Conservation (phyloP, 108 stramenopile genomes). For the Aurantiochytrium sp. region DNA sequence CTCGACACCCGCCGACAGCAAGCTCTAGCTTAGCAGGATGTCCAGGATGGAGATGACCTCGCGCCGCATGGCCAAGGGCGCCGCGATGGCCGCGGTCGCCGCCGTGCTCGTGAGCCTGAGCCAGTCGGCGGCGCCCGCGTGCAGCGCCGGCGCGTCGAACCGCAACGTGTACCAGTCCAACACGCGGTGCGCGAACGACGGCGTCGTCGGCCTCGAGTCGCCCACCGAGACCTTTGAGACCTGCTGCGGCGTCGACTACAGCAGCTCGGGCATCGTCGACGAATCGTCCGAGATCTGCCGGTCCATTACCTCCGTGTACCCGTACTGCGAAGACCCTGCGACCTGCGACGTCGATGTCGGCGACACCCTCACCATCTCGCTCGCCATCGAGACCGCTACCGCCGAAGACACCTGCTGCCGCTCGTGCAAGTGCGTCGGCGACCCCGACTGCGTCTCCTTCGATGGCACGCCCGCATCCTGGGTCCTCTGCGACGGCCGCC, state of each 20-base stretch:
- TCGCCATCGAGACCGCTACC: not conserved
- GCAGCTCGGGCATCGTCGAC: no score
- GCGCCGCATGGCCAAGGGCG: no score
- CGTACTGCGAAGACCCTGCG: not conserved
- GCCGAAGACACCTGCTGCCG: not conserved
- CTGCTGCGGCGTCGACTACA: not conserved
- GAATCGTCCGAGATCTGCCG: not conserved
- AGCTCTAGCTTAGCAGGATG: no score
- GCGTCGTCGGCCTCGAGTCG: not conserved
- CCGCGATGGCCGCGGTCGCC: not conserved
- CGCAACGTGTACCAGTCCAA: not conserved
- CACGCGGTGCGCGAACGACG: not conserved
- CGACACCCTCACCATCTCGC: not conserved
- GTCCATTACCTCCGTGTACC: not conserved
- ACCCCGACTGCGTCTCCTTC: conserved; percentile 20
- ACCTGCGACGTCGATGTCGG: not conserved
- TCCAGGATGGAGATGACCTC: no score
- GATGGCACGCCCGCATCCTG: not conserved
- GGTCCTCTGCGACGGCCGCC: conserved; percentile 25
- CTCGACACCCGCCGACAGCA: no score
- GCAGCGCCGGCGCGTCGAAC: not conserved
- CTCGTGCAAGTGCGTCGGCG: conserved; percentile 23
- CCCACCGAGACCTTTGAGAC: not conserved
- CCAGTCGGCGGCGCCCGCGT: not conserved
- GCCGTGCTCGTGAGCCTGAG: not conserved